A percentile compares a stretch with the other conserved stretches of the same genome.
phyloP scores from a whole-genome alignment of 352 stramenopile genomes.

The Peronosclerospora sorghi region DNA sequence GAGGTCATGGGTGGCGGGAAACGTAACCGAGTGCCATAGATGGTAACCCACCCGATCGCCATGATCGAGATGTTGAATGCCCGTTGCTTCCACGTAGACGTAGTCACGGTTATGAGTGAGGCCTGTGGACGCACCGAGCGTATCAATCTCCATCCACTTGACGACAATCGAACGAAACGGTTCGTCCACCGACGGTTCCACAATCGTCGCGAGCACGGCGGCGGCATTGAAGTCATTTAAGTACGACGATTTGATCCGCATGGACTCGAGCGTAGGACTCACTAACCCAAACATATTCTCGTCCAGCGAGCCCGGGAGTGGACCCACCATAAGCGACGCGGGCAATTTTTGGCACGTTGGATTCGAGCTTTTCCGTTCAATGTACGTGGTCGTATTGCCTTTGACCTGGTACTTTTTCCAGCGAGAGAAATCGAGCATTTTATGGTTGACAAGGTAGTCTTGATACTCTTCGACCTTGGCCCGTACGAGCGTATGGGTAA shows the following conservation, averaged over 20 bases:
- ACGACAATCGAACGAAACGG: slow-evolving; percentile 29
- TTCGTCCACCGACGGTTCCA: slow-evolving; percentile 25
- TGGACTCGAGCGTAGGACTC: slow-evolving; percentile 17
- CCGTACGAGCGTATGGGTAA: slow-evolving; percentile 7
- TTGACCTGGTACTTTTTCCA: slow-evolving; percentile 15
- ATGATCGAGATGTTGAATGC: slow-evolving; percentile 10
- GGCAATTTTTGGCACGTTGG: slow-evolving; percentile 11
- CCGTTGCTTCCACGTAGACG: slow-evolving; percentile 32
- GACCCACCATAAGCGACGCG: slow-evolving; percentile 16
- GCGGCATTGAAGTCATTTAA: slow-evolving; percentile 20
- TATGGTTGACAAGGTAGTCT: slow-evolving; percentile 7
- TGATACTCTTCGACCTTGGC: slow-evolving; percentile 15
- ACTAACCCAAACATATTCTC: slow-evolving; percentile 32
- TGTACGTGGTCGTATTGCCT: slow-evolving; percentile 5
- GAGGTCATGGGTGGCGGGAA: neutral
- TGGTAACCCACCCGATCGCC: slow-evolving; percentile 36
- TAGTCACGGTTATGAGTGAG: slow-evolving; percentile 12
- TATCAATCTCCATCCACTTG: slow-evolving; percentile 26
- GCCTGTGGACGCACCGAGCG: slow-evolving; percentile 4
- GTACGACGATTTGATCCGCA: slow-evolving; percentile 20
- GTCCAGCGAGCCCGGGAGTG: slow-evolving; percentile 18
- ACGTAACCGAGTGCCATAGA: slow-evolving; percentile 34
- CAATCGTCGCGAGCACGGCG: slow-evolving; percentile 27
- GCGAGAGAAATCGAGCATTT: slow-evolving; percentile 7
- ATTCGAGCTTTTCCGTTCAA: slow-evolving; percentile 8